Percentiles rank a stretch among this genome's conserved stretches.
These are phyloP conservation scores for Metschnikowia picachoensis DNA, from an alignment of 805 yeast species.

Conservation along the genomic window DNA sequence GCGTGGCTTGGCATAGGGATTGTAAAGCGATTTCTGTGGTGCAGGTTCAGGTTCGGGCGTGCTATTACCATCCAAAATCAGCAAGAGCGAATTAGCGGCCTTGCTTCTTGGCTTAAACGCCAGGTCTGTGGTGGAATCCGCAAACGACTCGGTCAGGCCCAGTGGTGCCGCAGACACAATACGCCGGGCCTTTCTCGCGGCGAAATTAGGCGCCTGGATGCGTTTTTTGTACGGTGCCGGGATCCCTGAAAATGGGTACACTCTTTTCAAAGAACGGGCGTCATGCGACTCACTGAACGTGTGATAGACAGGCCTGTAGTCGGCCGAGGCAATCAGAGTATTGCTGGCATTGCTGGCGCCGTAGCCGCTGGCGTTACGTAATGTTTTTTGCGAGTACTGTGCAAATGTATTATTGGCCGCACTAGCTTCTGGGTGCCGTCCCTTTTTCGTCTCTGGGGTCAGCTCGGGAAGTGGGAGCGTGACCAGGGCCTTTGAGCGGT, in stretches of 20 bases:
- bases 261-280: conserved; percentile 35
- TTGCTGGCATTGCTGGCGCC: conserved; percentile 15
- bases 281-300: conserved; percentile 26
- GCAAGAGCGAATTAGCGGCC: conserved; percentile 48
- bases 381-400: conserved; percentile 27
- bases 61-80: conserved; percentile 33
- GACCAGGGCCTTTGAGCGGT: conserved; percentile 18
- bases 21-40: conserved; percentile 13
- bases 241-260: conserved; percentile 42
- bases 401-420: conserved; percentile 14
- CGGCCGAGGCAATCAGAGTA: conserved; percentile 29
- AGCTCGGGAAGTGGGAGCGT: conserved; percentile 15
- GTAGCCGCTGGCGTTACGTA: conserved; percentile 23
- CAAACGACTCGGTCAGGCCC: not conserved
- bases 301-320: conserved; percentile 37
- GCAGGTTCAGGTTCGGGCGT: not conserved
- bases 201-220: conserved; percentile 30
- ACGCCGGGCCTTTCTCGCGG: conserved; percentile 14
- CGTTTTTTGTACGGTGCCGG: conserved; percentile 44
- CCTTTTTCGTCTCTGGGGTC: conserved; percentile 1
- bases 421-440: not conserved
- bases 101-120: conserved; percentile 34
- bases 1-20: conserved; percentile 14
- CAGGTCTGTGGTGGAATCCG: conserved; percentile 4
- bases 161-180: conserved; percentile 9